phyloP scores from a whole-genome alignment of 2,329 filamentous ascomycete species.

The Aspergillus pseudotamarii region DNA sequence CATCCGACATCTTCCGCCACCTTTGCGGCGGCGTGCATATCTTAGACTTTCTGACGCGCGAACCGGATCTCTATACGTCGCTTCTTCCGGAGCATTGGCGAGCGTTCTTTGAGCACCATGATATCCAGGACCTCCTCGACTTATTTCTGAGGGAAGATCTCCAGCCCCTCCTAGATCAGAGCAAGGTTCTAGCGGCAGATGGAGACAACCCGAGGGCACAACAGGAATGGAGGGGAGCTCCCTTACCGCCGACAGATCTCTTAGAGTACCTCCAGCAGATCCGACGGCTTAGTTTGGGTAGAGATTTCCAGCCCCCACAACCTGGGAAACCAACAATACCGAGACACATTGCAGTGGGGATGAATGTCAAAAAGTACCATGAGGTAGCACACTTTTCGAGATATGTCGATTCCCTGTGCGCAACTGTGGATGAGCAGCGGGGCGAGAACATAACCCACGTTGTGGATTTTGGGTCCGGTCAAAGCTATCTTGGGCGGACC shows the following conservation, averaged over 20 bases:
- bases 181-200: constrained; percentile 1
- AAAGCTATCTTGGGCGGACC: constrained; percentile 91
- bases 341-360: constrained; percentile 76
- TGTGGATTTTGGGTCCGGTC: constrained; percentile 93
- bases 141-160: constrained; percentile 80
- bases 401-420: constrained; percentile 72
- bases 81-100: constrained; percentile 82
- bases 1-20: constrained; percentile 76
- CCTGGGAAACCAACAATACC: constrained; percentile 58
- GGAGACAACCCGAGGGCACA: constrained; percentile 15
- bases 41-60: constrained; percentile 88
- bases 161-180: constrained; percentile 39
- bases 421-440: constrained; percentile 54
- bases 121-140: constrained; percentile 76
- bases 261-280: constrained; percentile 73
- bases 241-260: constrained; percentile 58
- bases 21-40: constrained; percentile 98
- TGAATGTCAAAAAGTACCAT: constrained; percentile 95
- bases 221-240: constrained; percentile 47
- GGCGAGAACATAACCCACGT: constrained; percentile 71
- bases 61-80: constrained; percentile 78
- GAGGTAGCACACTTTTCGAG: constrained; percentile 90
- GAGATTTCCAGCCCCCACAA: constrained; percentile 57
- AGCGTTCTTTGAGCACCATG: constrained; percentile 69
- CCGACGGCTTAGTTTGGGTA: constrained; percentile 66